Evolutionary conservation across 352 stramenopile genomes (phyloP).

Genomic region (Globisporangium cystogenes): DNA sequence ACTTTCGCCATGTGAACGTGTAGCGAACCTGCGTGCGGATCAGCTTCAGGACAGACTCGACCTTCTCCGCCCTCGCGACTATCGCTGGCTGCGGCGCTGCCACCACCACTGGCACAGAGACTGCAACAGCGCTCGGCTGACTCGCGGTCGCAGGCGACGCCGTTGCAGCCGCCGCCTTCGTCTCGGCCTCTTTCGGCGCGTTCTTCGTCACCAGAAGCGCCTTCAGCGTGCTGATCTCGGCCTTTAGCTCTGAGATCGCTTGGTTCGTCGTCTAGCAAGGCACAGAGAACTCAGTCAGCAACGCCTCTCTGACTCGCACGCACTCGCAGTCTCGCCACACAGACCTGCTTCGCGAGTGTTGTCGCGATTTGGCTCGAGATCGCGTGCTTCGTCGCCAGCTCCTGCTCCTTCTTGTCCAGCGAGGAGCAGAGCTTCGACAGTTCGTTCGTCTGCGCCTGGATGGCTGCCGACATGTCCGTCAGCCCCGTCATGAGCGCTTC

Average conservation of each 20-base stretch:
- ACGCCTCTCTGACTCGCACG: neutral
- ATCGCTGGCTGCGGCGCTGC: conserved; percentile 3
- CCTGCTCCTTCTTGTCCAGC: conserved; percentile 51
- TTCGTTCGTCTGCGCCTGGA: conserved; percentile 58
- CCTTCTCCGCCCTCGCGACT: conserved; percentile 31
- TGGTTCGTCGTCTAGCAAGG: conserved; percentile 28
- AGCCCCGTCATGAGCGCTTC: conserved; percentile 37
- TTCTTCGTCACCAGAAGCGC: conserved; percentile 40
- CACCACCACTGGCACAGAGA: neutral
- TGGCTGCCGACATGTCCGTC: conserved; percentile 43
- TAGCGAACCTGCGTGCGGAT: conserved; percentile 38
- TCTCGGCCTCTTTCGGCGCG: neutral
- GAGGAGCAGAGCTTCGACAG: conserved; percentile 47
- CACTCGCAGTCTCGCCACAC: neutral
- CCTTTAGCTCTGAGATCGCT: conserved; percentile 61
- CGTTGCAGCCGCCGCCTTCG: neutral
- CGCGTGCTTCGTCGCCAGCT: conserved; percentile 37
- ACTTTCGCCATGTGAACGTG: neutral
- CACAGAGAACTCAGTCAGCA: neutral
- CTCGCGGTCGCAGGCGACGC: neutral
- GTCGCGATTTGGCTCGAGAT: conserved; percentile 38
- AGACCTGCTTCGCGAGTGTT: conserved; percentile 42
- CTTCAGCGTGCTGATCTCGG: conserved; percentile 64
- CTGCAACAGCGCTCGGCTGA: neutral
- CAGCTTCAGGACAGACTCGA: conserved; percentile 41